These are phyloP conservation scores for Avena sativa DNA, from an alignment of 176 grass and related monocot genomes.

Conservation along the genomic window DNA sequence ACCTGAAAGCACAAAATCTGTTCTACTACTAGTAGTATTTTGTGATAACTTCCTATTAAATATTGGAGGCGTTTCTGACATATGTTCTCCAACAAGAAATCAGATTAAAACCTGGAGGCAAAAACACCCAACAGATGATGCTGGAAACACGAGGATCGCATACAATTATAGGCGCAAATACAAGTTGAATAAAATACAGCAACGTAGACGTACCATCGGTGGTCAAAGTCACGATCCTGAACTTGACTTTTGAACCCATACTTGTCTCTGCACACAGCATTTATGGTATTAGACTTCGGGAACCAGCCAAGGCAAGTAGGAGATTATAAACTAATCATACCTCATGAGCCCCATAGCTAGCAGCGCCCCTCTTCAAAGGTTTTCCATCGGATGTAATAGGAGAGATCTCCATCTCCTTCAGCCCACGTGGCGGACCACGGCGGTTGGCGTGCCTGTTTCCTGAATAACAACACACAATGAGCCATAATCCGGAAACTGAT, in stretches of 20 bases:
- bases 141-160: slow-evolving; percentile 11
- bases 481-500: background rate
- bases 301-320: slow-evolving; percentile 37
- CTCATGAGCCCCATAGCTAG: slow-evolving; percentile 85
- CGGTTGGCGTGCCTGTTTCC: slow-evolving; percentile 81
- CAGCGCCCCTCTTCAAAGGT: slow-evolving; percentile 66
- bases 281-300: slow-evolving; percentile 18
- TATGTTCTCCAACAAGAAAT: background rate
- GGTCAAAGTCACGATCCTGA: slow-evolving; percentile 68
- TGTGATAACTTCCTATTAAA: background rate
- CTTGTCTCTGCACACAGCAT: slow-evolving; percentile 77
- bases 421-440: slow-evolving; percentile 63
- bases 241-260: slow-evolving; percentile 99
- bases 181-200: slow-evolving; percentile 14
- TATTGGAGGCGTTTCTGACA: background rate
- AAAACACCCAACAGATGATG: slow-evolving; percentile 9
- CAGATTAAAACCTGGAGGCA: background rate
- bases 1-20: slow-evolving; percentile 11
- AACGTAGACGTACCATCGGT: slow-evolving; percentile 50
- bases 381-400: slow-evolving; percentile 75
- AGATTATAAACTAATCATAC: slow-evolving; percentile 51
- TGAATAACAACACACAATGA: slow-evolving; percentile 43
- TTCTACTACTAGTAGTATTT: background rate
- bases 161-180: slow-evolving; percentile 1
- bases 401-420: slow-evolving; percentile 77